phyloP scores from a whole-genome alignment of 306 rosid species.

The Bauhinia variegata region DNA sequence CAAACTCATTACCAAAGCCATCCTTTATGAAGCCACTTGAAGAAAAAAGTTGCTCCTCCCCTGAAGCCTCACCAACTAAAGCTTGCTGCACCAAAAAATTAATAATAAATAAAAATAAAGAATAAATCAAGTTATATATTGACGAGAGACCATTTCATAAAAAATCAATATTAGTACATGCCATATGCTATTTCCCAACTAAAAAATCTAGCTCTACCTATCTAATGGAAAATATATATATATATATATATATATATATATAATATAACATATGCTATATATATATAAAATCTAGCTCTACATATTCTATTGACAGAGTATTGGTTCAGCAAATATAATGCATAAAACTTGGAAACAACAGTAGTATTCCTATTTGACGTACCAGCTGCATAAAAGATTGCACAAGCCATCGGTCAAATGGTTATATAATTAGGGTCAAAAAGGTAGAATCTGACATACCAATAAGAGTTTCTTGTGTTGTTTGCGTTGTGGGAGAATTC shows the following conservation, averaged over 20 bases:
- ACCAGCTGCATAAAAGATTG: slow-evolving; percentile 19
- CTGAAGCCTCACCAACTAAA: slow-evolving; percentile 86
- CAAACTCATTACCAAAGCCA: slow-evolving; percentile 60
- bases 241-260: no score
- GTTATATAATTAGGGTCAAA: no score
- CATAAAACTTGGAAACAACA: slow-evolving; percentile 2
- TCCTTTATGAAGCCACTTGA: slow-evolving; percentile 58
- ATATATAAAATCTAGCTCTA: no score
- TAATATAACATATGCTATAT: no score
- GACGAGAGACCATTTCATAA: slow-evolving; percentile 24
- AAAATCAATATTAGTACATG: neutral
- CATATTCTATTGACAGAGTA: no score
- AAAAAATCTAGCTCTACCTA: no score
- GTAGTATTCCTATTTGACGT: slow-evolving; percentile 17
- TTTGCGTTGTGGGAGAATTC: slow-evolving; percentile 94
- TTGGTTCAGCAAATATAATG: neutral
- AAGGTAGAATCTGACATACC: slow-evolving; percentile 61
- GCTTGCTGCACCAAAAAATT: slow-evolving; percentile 97
- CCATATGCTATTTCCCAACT: no score
- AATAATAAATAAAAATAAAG: no score
- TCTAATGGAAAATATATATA: no score
- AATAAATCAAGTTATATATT: slow-evolving; percentile 26
- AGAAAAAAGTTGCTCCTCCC: slow-evolving; percentile 92
- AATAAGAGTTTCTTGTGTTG: slow-evolving; percentile 84
- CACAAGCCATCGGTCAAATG: slow-evolving; percentile 24